Conservation (phyloP, 2,329 filamentous ascomycete species). For the Cordyceps fumosorosea region DNA sequence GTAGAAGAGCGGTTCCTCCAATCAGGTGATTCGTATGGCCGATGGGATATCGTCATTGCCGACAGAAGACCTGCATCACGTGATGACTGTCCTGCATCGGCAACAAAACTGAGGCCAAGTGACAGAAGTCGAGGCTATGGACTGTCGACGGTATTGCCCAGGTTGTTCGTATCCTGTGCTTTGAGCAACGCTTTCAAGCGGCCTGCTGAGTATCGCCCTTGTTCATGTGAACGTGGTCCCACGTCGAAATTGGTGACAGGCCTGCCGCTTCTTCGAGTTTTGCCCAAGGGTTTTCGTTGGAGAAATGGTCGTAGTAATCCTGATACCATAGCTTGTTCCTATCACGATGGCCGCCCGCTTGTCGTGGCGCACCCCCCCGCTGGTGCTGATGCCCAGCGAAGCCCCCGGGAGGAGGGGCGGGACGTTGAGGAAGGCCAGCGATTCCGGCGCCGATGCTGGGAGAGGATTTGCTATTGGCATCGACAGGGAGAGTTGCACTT, state of each 20-base stretch:
- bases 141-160: background rate
- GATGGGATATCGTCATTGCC: background rate
- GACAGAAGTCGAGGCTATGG: background rate
- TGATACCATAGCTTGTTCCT: slow-evolving; percentile 47
- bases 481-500: background rate
- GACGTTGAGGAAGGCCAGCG: slow-evolving; percentile 27
- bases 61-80: slow-evolving; percentile 3
- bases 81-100: background rate
- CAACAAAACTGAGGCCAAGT: background rate
- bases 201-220: background rate
- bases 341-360: slow-evolving; percentile 9
- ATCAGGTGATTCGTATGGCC: background rate
- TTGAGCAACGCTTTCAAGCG: background rate
- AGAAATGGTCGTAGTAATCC: slow-evolving; percentile 62
- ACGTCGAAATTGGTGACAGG: slow-evolving; percentile 37
- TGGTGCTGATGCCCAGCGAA: slow-evolving; percentile 13
- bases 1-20: background rate
- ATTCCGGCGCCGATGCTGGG: slow-evolving; percentile 29
- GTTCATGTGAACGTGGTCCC: slow-evolving; percentile 27
- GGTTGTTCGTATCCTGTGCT: background rate
- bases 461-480: slow-evolving; percentile 12
- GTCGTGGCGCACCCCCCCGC: slow-evolving; percentile 21
- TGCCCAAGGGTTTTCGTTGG: slow-evolving; percentile 69
- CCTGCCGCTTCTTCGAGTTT: slow-evolving; percentile 42
- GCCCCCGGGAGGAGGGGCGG: slow-evolving; percentile 17